Conservation (phyloP, 768 basidiomycete species). For the Amanita jacksonii region DNA sequence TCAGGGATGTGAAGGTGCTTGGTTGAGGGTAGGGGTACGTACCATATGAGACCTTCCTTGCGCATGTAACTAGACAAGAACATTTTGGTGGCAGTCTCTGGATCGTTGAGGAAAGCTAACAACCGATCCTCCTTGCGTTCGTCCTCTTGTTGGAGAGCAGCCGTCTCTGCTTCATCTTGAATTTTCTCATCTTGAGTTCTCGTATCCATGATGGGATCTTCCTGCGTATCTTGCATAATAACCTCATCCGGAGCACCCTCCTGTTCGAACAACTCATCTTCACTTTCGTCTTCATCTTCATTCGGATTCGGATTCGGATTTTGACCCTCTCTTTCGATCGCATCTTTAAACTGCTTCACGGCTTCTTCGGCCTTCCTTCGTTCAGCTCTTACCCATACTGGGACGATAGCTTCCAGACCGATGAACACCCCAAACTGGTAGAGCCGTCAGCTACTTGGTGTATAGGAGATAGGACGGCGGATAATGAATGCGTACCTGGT, state of each 20-base stretch:
- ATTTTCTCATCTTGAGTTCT: neutral
- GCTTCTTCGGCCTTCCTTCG: neutral
- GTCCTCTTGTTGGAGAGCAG: slow-evolving; percentile 26
- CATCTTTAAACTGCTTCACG: neutral
- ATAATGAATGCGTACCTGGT: slow-evolving; percentile 47
- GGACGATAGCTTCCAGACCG: neutral
- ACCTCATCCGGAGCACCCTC: neutral
- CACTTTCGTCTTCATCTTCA: neutral
- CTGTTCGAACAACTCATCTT: neutral
- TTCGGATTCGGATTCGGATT: neutral
- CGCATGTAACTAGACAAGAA: slow-evolving; percentile 67
- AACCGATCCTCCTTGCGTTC: slow-evolving; percentile 34
- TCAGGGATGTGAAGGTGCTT: neutral
- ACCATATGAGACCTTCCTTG: slow-evolving; percentile 65
- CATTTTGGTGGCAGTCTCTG: slow-evolving; percentile 45
- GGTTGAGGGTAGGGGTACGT: neutral
- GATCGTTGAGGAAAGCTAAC: slow-evolving; percentile 48
- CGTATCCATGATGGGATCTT: too few relatives aligned
- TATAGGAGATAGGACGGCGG: slow-evolving; percentile 12
- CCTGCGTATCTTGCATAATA: too few relatives aligned
- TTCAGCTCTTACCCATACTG: slow-evolving; percentile 4
- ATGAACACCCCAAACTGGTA: slow-evolving; percentile 15
- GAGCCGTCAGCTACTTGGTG: slow-evolving; percentile 25
- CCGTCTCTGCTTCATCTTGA: slow-evolving; percentile 25
- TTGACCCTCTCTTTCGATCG: neutral